Base-by-base conservation (phyloP, 768 basidiomycete genomes). In the Tulasnella sp. region DNA sequence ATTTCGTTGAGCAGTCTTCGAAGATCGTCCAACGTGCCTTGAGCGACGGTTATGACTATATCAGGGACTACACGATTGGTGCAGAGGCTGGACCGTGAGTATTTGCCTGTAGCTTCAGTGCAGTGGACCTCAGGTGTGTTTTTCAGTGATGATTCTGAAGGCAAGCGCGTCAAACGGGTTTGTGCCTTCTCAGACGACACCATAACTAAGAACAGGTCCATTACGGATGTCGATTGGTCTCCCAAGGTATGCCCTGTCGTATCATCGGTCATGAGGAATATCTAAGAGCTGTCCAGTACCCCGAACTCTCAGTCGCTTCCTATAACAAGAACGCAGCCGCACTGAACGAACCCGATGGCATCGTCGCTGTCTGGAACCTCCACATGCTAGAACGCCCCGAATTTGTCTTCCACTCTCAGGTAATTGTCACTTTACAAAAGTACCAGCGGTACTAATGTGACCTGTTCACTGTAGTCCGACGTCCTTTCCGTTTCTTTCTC, bases 361-460 rank as follows among this genome's bases (percentile, higher is more conserved):
- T 98, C 52, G 96, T 94, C 23, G 88, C 89, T 2, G 85, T 99
- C 3, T 99, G 96, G 96, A 98, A 98, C 68, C 72, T 96, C 34
- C 96, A 98, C 67, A 72, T 98, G 3, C 75, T 92, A 1, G 96
- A 97, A 67, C 79, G 94, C 61, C 93, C 96, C 25, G 96, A 99
- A 67, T 99, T 97, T 62, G 80, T 98, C 54, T 98, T 99, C 71
- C 96, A 99, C 67, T 92, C 96, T 2, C 96, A 96, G 74, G 94
- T 96, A 58, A 48, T 81, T 70, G 8, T 11, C 17, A 3, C 40
- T 42, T 6, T 8, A 8, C 15, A 40, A 23, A 11, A n/a, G 32
- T 2, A 17, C n/a, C 35, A 17, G 4, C 27, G 0, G 8, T 15
- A 25, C 11, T 1, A 43, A 12, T 45, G 27, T 49, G 34, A 49